Base-by-base conservation (phyloP, 2,329 filamentous ascomycete species). In the Penicillium sp. region DNA sequence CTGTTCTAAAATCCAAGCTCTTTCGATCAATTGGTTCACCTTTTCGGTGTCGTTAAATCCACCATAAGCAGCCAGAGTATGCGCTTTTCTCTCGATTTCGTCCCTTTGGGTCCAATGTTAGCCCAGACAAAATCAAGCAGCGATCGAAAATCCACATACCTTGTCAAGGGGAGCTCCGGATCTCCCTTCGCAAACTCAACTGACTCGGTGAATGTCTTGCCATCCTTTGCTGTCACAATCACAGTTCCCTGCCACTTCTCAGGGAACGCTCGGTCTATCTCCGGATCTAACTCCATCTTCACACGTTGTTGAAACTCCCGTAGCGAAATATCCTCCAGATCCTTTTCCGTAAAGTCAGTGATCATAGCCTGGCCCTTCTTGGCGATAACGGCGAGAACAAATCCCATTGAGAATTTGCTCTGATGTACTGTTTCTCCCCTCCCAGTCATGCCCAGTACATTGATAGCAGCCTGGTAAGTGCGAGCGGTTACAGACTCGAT, bases 401-500 rank as follows among this genome's bases (percentile, higher is more conserved):
- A 73, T 2, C 71, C 72, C 70, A 73, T 74, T 0, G 70, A 71
- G 58, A 74, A 73, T 51, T 74, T 74, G 60, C 71, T 74, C 43
- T 74, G 71, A 8, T 74, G 71, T 8, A 74, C 71, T 2, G 71
- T 73, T 48, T 73, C 68, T 1, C 67, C 71, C 12, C 57, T 50
- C 3, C 68, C 71, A 43, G 68, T 70, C 15, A 73, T 55, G 5
- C 69, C 65, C 5, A 74, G 62, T 15, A 73, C 71, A 51, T 73
- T 66, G 14, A 74, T 57, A 4, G 71, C 72, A 41, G 71, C 71
- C 49, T 72, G 68, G 38, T 73, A 73, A 17, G 69, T 73, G 4
- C 63, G 62, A 3, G 67, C 53, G 14, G 68, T 60, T 2, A 74
- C 63, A 5, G 66, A 67, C 10, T 71, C 67, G 6, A 74, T 72